Conservation (phyloP, 352 stramenopile genomes). For the Elongisporangium anandrum region DNA sequence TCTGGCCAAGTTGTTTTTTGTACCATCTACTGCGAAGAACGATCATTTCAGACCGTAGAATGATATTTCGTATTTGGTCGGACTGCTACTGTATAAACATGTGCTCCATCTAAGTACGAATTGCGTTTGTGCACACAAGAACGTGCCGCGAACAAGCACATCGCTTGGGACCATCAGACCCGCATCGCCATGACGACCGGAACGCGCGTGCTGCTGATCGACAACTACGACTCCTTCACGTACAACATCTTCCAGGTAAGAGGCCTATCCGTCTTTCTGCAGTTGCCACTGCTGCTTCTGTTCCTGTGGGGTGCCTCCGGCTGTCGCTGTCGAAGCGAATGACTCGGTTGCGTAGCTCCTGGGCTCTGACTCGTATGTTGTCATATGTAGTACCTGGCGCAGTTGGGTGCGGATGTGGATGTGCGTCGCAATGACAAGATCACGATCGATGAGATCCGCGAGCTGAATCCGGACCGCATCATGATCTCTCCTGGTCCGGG, state of each 20-base stretch:
- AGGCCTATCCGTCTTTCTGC: not conserved
- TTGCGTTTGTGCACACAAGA: not conserved
- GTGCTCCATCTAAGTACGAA: not conserved
- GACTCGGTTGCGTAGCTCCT: too few species aligned
- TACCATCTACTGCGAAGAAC: too few species aligned
- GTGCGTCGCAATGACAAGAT: slow-evolving; percentile 85
- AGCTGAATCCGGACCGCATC: slow-evolving; percentile 78
- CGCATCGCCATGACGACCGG: not conserved
- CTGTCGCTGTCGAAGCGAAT: too few species aligned
- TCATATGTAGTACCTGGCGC: slow-evolving; percentile 68
- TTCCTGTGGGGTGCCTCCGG: too few species aligned
- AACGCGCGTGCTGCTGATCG: slow-evolving; percentile 81
- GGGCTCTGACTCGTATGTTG: slow-evolving; percentile 1
- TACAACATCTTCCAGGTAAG: slow-evolving; percentile 87
- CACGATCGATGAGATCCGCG: slow-evolving; percentile 71
- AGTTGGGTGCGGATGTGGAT: slow-evolving; percentile 74
- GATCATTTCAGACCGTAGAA: too few species aligned
- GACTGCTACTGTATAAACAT: not conserved
- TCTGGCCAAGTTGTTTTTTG: not conserved
- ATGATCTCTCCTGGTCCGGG: slow-evolving; percentile 85
- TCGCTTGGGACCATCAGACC: not conserved
- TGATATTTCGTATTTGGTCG: too few species aligned
- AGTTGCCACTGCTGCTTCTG: not conserved
- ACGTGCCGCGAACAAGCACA: not conserved
- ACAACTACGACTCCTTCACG: slow-evolving; percentile 91